phyloP scores from a whole-genome alignment of 1,284 basidiomycete genomes.

The Mycena citricolor region DNA sequence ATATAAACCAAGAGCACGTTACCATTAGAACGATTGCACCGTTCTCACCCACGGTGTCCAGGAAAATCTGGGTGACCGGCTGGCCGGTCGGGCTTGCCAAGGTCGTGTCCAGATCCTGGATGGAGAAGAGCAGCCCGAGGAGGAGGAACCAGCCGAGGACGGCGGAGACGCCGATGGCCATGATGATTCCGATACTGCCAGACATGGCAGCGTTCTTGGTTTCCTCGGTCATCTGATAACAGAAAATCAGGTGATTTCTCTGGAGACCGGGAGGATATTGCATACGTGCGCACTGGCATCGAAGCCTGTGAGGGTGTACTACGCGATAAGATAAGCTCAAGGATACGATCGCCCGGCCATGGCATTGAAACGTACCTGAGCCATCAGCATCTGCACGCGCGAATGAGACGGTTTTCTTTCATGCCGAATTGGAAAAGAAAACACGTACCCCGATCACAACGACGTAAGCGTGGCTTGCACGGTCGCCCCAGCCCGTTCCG shows the following conservation, averaged over 20 bases:
- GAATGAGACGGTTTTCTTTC: no score
- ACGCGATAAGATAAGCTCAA: no score
- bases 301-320: constrained; percentile 45
- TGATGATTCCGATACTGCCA: constrained; percentile 64
- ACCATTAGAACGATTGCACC: constrained; percentile 74
- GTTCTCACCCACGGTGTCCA: constrained; percentile 70
- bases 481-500: constrained; percentile 67
- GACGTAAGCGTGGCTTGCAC: constrained; percentile 70
- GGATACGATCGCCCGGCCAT: neutral
- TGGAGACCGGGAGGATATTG: constrained; percentile 7
- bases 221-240: constrained; percentile 74
- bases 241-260: neutral
- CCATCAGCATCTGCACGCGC: constrained; percentile 57
- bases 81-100: constrained; percentile 55
- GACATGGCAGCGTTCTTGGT: constrained; percentile 72
- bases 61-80: constrained; percentile 74
- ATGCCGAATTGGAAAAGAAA: neutral
- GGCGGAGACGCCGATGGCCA: constrained; percentile 75
- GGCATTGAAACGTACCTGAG: constrained; percentile 40
- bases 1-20: constrained; percentile 10
- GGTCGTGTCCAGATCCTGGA: constrained; percentile 65
- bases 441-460: constrained; percentile 59
- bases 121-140: constrained; percentile 70
- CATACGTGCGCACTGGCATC: constrained; percentile 70
- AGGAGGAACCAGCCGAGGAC: constrained; percentile 73